Base-by-base conservation (phyloP, 345 rosid genomes). In the Triadica sebifera region DNA sequence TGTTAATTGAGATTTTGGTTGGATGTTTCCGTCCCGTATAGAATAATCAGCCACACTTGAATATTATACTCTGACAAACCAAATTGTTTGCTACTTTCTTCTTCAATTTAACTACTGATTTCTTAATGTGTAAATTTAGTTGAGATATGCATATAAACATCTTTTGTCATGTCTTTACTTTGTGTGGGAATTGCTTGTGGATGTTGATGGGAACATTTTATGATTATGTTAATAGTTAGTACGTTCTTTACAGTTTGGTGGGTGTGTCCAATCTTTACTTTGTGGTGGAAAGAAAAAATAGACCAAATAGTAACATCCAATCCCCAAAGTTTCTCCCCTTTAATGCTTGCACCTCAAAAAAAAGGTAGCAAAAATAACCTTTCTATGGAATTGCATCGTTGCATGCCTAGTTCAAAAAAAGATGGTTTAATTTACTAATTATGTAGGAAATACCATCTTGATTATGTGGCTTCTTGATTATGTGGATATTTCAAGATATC, bases 211-310 rank as follows among this genome's bases (percentile, higher is more conserved):
- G 75, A 81, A 20, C 60, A 79, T 74, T 63, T 69, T 58, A 2
- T 1, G 34, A 29, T 29, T 29, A 29, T 29, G 34, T 29, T 29
- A n/a, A n/a, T n/a, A n/a, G n/a, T n/a, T n/a, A 65, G 68, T 51
- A 37, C 72, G 63, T 72, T 70, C 83, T 29, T 84, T 84, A 82
- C 84, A 86, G 81, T 49, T 77, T 78, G 84, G 84, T 78, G 66
- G n/a, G 79, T 38, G 58, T 55, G 85, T 86, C 85, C 69, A 80
- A 78, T 80, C 81, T 53, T 75, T 69, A 74, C 75, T 71, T 43
- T 74, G 78, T 74, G 39, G 68, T 34, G 34, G 34, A 29, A 29
- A 22, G n/a, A 9, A 5, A 15, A 16, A 43, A 63, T 22, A 43
- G 53, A 67, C 38, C 69, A 39, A 67, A 29, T 46, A 24, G 55